These are phyloP conservation scores for Hypericum perforatum DNA, from an alignment of 345 rosid species.

Conservation along the genomic window DNA sequence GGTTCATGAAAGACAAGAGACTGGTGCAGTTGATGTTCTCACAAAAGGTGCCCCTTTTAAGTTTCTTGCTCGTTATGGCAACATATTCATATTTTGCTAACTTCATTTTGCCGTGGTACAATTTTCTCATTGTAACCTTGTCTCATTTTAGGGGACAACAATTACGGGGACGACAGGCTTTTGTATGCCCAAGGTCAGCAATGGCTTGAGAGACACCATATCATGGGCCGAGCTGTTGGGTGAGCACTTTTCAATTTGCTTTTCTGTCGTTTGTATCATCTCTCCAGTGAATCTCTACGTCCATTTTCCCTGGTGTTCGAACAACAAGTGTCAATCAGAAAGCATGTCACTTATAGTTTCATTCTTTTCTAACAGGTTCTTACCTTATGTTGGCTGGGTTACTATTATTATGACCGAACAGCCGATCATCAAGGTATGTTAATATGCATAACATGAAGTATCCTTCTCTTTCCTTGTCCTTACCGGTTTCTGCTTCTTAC, in stretches of 20 bases:
- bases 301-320: background rate
- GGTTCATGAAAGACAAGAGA: constrained; percentile 2
- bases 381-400: constrained; percentile 91
- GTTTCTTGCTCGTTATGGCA: too few species aligned
- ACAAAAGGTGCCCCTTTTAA: too few species aligned
- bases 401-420: constrained; percentile 97
- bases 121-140: too few species aligned
- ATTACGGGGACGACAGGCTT: constrained; percentile 69
- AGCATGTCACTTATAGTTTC: background rate
- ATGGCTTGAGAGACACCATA: constrained; percentile 79
- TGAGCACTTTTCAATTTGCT: constrained; percentile 18
- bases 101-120: too few species aligned
- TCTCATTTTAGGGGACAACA: constrained; percentile 36
- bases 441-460: too few species aligned
- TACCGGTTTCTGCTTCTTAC: background rate
- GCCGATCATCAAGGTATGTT: constrained; percentile 59
- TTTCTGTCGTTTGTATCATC: background rate
- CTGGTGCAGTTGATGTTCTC: background rate
- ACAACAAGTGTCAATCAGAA: background rate
- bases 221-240: constrained; percentile 95
- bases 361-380: constrained; percentile 34
- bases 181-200: constrained; percentile 78
- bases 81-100: too few species aligned
- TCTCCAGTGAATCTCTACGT: too few species aligned
- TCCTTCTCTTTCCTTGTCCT: background rate